A percentile compares a stretch with the other conserved stretches of the same genome.
These are phyloP conservation scores for Psilocybe sp. DNA, from an alignment of 768 basidiomycete species.

Conservation along the genomic window DNA sequence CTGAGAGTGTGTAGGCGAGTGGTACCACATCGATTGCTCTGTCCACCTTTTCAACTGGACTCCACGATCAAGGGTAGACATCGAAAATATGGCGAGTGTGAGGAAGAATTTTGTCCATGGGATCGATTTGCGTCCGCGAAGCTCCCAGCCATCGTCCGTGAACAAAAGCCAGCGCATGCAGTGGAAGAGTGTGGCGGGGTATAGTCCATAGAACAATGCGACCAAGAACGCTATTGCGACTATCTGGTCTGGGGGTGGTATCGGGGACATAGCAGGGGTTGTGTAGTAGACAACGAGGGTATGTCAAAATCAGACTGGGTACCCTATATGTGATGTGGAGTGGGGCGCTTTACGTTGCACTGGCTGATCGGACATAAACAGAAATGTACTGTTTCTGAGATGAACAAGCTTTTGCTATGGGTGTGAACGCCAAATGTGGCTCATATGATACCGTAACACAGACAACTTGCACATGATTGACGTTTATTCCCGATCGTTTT, in stretches of 20 bases:
- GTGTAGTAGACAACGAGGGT: no score
- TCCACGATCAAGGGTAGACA: not conserved
- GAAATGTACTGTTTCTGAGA: no score
- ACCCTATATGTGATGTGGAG: no score
- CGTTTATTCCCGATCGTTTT: no score
- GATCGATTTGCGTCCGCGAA: conserved; percentile 1
- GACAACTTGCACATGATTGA: no score
- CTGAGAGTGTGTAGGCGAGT: not conserved
- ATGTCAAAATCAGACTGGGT: no score
- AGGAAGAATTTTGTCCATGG: conserved; percentile 4
- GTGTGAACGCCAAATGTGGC: no score
- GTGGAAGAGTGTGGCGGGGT: conserved; percentile 4
- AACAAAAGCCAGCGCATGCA: conserved; percentile 11
- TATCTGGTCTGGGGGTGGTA: not conserved
- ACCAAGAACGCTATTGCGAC: conserved; percentile 1
- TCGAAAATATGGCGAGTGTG: conserved; percentile 1
- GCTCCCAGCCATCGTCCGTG: conserved; percentile 10
- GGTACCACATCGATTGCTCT: not conserved
- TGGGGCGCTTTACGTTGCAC: no score
- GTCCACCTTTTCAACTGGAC: not conserved
- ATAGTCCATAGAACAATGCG: conserved; percentile 3
- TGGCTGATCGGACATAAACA: no score
- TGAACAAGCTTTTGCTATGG: no score
- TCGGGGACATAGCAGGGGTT: no score
- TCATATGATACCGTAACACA: no score